These are phyloP conservation scores for Ministeria vibrans DNA, from an alignment of 78 protist species.

Conservation along the genomic window DNA sequence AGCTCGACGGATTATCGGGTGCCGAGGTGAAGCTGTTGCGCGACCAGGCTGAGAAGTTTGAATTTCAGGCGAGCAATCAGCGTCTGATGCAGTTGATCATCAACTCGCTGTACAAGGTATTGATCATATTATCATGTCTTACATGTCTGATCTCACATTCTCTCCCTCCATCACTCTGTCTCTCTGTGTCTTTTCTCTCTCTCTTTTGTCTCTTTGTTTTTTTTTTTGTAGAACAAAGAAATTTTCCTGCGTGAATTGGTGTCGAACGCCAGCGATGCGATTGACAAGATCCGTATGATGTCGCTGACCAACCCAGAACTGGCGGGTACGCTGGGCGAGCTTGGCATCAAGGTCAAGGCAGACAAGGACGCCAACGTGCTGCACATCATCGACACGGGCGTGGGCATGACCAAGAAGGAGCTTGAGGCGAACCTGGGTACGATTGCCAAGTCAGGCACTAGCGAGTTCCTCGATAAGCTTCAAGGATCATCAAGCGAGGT, in stretches of 20 bases:
- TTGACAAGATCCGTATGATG: constrained; percentile 88
- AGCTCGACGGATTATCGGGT: not conserved
- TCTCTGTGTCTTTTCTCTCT: too few species aligned
- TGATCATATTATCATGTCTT: too few species aligned
- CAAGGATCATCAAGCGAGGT: constrained; percentile 54
- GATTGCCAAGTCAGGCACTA: constrained; percentile 98
- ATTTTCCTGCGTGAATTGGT: constrained; percentile 98
- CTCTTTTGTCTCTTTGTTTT: too few species aligned
- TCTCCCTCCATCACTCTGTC: too few species aligned
- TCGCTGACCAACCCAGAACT: constrained; percentile 85
- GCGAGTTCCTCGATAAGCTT: constrained; percentile 95
- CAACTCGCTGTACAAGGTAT: constrained; percentile 98
- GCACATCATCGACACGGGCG: constrained; percentile 94
- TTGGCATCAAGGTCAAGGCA: constrained; percentile 88
- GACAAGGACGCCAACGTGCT: constrained; percentile 86
- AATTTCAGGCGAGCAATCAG: constrained; percentile 86
- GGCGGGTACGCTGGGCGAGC: constrained; percentile 81
- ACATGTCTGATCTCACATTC: too few species aligned
- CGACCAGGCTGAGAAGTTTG: constrained; percentile 22
- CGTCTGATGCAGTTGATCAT: constrained; percentile 94
- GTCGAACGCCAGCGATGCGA: constrained; percentile 94
- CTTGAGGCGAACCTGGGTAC: constrained; percentile 98
- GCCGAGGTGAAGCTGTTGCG: not conserved
- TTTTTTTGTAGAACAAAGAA: constrained; percentile 93
- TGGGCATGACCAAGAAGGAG: constrained; percentile 99